These are phyloP conservation scores for Epicoccum nigrum DNA, from an alignment of 2,329 filamentous ascomycete species.

Conservation along the genomic window DNA sequence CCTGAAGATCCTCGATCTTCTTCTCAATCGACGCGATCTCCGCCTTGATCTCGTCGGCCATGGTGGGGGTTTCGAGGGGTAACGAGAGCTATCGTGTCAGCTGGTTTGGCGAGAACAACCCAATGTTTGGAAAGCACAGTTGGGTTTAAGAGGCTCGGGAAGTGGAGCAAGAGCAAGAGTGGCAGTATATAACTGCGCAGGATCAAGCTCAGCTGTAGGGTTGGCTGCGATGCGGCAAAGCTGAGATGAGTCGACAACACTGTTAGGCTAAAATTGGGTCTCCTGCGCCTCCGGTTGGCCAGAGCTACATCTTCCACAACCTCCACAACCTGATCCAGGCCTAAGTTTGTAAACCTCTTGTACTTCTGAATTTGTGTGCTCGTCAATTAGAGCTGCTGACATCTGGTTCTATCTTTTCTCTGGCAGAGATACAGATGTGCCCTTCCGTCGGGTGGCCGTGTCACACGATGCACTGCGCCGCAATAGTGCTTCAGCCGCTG, in stretches of 20 bases:
- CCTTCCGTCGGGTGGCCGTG: no score
- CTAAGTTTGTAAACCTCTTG: no score
- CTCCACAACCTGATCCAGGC: no score
- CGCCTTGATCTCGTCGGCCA: conserved; percentile 37
- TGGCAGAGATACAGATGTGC: no score
- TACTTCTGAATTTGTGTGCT: no score
- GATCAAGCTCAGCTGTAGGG: conserved; percentile 14
- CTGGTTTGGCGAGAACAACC: not conserved
- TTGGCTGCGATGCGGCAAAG: conserved; percentile 12
- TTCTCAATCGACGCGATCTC: conserved; percentile 44
- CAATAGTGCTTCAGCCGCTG: conserved; percentile 4
- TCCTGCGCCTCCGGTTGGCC: conserved; percentile 20
- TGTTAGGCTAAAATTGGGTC: conserved; percentile 17
- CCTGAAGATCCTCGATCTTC: conserved; percentile 38
- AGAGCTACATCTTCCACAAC: no score
- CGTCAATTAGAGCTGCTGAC: no score
- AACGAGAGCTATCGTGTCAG: conserved; percentile 19
- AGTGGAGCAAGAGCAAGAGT: not conserved
- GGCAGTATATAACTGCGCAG: conserved; percentile 8
- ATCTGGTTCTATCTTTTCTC: no score
- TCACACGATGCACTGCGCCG: not conserved
- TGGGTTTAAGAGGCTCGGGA: no score
- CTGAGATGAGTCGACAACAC: conserved; percentile 18
- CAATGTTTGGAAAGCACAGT: no score
- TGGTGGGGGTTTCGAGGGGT: conserved; percentile 37